A percentile compares a stretch with the other conserved stretches of the same genome.
Evolutionary conservation across 2,329 filamentous ascomycete genomes (phyloP).

Genomic region (Cucurbitaria berberidis): DNA sequence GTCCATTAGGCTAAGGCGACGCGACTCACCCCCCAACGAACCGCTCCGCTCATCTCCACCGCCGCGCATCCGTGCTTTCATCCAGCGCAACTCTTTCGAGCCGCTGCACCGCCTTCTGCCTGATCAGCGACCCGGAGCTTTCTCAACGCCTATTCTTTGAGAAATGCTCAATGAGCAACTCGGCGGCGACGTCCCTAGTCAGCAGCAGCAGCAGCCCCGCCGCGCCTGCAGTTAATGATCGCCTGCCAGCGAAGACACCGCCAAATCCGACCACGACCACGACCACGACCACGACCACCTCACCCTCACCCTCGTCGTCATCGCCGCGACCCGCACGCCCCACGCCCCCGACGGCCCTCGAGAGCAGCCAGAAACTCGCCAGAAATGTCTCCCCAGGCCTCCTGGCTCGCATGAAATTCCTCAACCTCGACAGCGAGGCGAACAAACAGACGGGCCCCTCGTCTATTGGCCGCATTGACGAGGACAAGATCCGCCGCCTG

Average conservation of each 20-base stretch:
- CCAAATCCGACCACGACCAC: conserved; percentile 11
- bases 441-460: conserved; percentile 27
- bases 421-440: conserved; percentile 48
- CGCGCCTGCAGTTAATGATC: conserved; percentile 21
- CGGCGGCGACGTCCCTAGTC: conserved; percentile 25
- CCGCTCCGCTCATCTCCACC: conserved; percentile 20
- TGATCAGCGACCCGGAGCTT: conserved; percentile 24
- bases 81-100: conserved; percentile 17
- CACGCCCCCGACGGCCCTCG: conserved; percentile 22
- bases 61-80: conserved; percentile 20
- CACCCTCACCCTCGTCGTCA: conserved; percentile 14
- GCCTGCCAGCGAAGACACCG: conserved; percentile 28
- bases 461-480: conserved; percentile 70
- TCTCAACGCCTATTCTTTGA: conserved; percentile 20
- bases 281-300: conserved; percentile 5
- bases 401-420: conserved; percentile 52
- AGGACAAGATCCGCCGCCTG: conserved; percentile 72
- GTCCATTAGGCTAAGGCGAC: conserved; percentile 5
- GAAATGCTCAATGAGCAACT: conserved; percentile 36
- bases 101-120: conserved; percentile 19
- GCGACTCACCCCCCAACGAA: conserved; percentile 2
- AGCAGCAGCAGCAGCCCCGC: conserved; percentile 30
- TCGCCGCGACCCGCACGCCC: conserved; percentile 17
- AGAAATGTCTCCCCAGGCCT: conserved; percentile 53
- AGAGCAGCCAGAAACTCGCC: conserved; percentile 40